Evolutionary conservation across 2,329 filamentous ascomycete genomes (phyloP).

Genomic region (Aspergillus terreus): DNA sequence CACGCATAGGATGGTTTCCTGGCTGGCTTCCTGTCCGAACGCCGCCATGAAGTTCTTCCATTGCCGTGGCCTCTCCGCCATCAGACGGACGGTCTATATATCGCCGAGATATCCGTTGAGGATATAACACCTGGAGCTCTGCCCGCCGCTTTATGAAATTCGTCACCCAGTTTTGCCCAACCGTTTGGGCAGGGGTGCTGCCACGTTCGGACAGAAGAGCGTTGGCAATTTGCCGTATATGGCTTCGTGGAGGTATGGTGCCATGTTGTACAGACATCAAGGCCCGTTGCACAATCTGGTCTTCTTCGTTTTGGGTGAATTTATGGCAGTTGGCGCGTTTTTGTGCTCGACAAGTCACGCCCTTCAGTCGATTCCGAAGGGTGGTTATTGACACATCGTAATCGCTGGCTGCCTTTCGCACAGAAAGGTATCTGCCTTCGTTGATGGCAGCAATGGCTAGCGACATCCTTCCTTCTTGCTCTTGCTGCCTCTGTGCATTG

Average conservation of each 20-base stretch:
- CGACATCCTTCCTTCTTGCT: neutral
- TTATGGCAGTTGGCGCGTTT: neutral
- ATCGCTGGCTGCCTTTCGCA: neutral
- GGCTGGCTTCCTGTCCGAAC: neutral
- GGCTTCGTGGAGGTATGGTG: neutral
- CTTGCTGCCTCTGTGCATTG: neutral
- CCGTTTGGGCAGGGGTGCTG: neutral
- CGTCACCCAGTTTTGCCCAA: neutral
- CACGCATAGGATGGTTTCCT: neutral
- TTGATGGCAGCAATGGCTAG: neutral
- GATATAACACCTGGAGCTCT: neutral
- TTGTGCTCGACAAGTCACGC: neutral
- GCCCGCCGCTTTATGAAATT: neutral
- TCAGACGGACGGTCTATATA: neutral
- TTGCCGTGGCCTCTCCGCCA: neutral
- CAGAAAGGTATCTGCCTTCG: neutral
- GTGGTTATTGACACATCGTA: neutral
- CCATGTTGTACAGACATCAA: neutral
- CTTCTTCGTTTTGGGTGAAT: neutral
- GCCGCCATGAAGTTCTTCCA: neutral
- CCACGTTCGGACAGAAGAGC: neutral
- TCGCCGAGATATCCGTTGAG: neutral
- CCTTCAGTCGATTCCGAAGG: neutral
- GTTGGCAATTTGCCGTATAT: neutral
- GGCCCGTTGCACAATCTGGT: neutral